Percentiles rank a stretch among this genome's conserved stretches.
These are phyloP conservation scores for Cystobasidium ongulense DNA, from an alignment of 768 basidiomycete genomes.

Conservation along the genomic window DNA sequence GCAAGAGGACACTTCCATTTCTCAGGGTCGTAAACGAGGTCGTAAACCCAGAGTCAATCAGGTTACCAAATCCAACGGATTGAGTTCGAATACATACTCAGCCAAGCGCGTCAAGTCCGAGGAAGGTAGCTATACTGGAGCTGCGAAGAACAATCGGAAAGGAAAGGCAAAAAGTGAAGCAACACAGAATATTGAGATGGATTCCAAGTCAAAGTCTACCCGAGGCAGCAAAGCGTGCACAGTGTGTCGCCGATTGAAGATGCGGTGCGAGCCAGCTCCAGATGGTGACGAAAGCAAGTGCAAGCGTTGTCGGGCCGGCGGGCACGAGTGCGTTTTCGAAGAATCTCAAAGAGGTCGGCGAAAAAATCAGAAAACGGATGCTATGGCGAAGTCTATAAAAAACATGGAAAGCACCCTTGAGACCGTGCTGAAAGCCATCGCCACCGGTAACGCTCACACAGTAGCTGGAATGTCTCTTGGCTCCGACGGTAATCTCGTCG, in stretches of 20 bases:
- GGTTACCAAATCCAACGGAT: not conserved
- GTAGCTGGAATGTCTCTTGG: constrained; percentile 23
- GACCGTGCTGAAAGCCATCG: constrained; percentile 74
- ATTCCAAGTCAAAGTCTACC: constrained; percentile 39
- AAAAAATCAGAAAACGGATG: constrained; percentile 39
- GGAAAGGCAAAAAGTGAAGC: not conserved
- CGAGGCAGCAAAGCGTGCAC: constrained; percentile 65
- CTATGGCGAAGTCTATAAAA: constrained; percentile 54
- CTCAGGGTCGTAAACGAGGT: not conserved
- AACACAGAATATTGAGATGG: not conserved
- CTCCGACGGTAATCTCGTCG: constrained; percentile 7
- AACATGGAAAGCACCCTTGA: constrained; percentile 92
- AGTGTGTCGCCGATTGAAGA: constrained; percentile 57
- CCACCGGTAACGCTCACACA: constrained; percentile 1
- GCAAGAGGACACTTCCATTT: not conserved
- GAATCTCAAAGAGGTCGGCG: constrained; percentile 80
- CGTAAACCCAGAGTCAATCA: not conserved
- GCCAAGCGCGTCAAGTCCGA: not conserved
- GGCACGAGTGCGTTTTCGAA: constrained; percentile 85
- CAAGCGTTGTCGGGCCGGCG: constrained; percentile 59
- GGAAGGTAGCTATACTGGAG: not conserved
- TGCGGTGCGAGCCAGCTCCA: constrained; percentile 37
- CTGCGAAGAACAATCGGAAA: not conserved
- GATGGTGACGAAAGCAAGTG: constrained; percentile 83
- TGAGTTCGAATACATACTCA: not conserved